Percentiles rank a stretch among this genome's conserved stretches.
These are phyloP conservation scores for Dendrothele bispora DNA, from an alignment of 768 basidiomycete species.

Conservation along the genomic window DNA sequence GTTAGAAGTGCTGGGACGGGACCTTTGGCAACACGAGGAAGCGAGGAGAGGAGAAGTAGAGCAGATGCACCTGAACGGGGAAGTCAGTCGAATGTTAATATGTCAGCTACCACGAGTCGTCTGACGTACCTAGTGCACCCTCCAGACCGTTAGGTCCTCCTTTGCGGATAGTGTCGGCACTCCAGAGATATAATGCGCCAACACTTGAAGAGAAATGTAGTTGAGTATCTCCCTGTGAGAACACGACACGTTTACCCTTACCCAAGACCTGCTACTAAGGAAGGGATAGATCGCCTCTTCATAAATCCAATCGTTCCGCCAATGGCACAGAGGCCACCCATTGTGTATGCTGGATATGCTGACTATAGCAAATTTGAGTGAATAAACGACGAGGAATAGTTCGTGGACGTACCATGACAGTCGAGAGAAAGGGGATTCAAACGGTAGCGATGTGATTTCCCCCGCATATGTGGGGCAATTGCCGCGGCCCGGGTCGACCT, in stretches of 20 bases:
- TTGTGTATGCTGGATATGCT: conserved; percentile 77
- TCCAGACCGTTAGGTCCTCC: conserved; percentile 76
- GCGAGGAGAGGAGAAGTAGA: conserved; percentile 69
- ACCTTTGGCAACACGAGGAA: conserved; percentile 71
- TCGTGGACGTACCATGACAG: too few relatives aligned
- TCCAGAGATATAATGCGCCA: conserved; percentile 77
- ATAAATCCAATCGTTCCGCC: conserved; percentile 76
- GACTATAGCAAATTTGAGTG: too few relatives aligned
- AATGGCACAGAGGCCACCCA: conserved; percentile 74
- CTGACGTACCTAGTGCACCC: conserved; percentile 71
- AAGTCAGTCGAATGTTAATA: background rate
- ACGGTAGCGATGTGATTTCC: too few relatives aligned
- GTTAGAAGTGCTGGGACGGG: conserved; percentile 70
- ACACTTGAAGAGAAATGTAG: conserved; percentile 45
- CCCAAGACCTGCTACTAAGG: conserved; percentile 81
- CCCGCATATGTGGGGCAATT: too few relatives aligned
- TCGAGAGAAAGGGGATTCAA: too few relatives aligned
- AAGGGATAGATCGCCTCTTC: conserved; percentile 75
- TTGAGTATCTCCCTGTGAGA: background rate
- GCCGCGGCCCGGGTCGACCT: too few relatives aligned
- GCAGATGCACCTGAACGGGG: conserved; percentile 74
- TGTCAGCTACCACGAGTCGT: too few relatives aligned
- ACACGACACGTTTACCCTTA: conserved; percentile 30
- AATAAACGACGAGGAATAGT: too few relatives aligned
- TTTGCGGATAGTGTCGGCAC: conserved; percentile 72